Percentiles rank a stretch among this genome's conserved stretches.
Conservation (phyloP, 2,329 filamentous ascomycete genomes). For the Fusarium sp. region DNA sequence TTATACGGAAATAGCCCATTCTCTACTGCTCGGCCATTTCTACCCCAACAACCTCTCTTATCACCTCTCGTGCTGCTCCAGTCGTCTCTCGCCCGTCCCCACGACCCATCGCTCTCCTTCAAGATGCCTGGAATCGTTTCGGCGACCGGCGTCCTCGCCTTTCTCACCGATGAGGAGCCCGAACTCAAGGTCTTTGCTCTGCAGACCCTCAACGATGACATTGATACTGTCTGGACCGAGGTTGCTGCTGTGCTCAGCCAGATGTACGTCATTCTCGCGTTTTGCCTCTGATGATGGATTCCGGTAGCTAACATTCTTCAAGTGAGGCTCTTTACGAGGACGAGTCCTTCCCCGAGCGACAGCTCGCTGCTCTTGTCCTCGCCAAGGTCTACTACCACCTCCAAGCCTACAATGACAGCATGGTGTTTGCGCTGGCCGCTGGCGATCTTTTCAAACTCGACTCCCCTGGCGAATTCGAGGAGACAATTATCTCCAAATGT, state of each 20-base stretch:
- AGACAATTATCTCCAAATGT: constrained; percentile 98
- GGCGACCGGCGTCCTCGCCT: constrained; percentile 92
- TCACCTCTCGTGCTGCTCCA: constrained; percentile 32
- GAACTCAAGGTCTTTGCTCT: constrained; percentile 95
- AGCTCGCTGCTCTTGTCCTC: constrained; percentile 91
- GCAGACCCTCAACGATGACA: constrained; percentile 93
- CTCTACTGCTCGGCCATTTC: constrained; percentile 23
- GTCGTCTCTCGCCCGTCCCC: constrained; percentile 32
- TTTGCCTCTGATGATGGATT: not conserved
- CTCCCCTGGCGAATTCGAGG: constrained; percentile 91
- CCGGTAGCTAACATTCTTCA: constrained; percentile 32
- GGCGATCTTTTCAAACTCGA: constrained; percentile 96
- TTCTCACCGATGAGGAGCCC: constrained; percentile 91
- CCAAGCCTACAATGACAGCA: constrained; percentile 98
- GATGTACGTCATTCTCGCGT: constrained; percentile 69
- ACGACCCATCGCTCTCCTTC: constrained; percentile 30
- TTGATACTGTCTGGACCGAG: constrained; percentile 97
- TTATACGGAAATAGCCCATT: constrained; percentile 32
- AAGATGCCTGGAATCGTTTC: constrained; percentile 93
- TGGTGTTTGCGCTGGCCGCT: constrained; percentile 95
- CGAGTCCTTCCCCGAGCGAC: constrained; percentile 90
- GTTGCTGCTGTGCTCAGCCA: constrained; percentile 91
- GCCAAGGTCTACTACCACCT: constrained; percentile 99
- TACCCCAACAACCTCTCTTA: constrained; percentile 27
- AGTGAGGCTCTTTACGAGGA: constrained; percentile 99